Conservation (phyloP, 495 filamentous ascomycete genomes). For the Penicillium simplicissimum region DNA sequence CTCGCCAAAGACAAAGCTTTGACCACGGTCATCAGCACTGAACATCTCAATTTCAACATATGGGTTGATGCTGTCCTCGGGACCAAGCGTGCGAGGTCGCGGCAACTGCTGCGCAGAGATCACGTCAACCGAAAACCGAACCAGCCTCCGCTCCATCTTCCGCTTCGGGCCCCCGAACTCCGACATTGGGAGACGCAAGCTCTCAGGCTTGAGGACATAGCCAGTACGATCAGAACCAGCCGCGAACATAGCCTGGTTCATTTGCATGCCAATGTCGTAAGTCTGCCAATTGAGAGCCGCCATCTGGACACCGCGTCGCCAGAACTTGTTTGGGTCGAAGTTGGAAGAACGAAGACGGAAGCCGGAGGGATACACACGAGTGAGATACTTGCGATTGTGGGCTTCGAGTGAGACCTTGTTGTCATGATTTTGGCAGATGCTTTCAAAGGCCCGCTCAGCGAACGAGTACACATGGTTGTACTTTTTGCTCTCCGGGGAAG, state of each 20-base stretch:
- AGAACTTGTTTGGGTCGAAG: slow-evolving; percentile 88
- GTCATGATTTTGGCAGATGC: slow-evolving; percentile 68
- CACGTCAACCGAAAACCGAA: slow-evolving; percentile 81
- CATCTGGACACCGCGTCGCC: slow-evolving; percentile 96
- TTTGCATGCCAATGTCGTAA: slow-evolving; percentile 88
- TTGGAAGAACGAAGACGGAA: slow-evolving; percentile 82
- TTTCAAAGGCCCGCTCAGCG: slow-evolving; percentile 79
- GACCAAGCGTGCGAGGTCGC: slow-evolving; percentile 66
- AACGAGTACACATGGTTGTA: slow-evolving; percentile 95
- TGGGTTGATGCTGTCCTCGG: slow-evolving; percentile 78
- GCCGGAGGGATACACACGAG: slow-evolving; percentile 87
- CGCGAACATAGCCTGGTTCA: slow-evolving; percentile 99
- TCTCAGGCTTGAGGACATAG: slow-evolving; percentile 90
- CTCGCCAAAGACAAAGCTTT: slow-evolving; percentile 59
- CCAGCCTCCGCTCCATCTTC: slow-evolving; percentile 64
- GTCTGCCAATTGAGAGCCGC: slow-evolving; percentile 98
- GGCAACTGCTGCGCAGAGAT: slow-evolving; percentile 95
- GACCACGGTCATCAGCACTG: slow-evolving; percentile 84
- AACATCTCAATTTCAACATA: slow-evolving; percentile 95
- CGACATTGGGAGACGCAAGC: slow-evolving; percentile 64
- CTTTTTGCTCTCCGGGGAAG: slow-evolving; percentile 70
- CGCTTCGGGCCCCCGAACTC: slow-evolving; percentile 40
- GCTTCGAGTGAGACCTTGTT: slow-evolving; percentile 73
- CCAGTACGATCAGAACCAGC: slow-evolving; percentile 83
- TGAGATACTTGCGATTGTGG: slow-evolving; percentile 89